A percentile compares a stretch with the other conserved stretches of the same genome.
These are phyloP conservation scores for Aristolochia contorta DNA, from an alignment of 164 flowering plant genomes.

Conservation along the genomic window DNA sequence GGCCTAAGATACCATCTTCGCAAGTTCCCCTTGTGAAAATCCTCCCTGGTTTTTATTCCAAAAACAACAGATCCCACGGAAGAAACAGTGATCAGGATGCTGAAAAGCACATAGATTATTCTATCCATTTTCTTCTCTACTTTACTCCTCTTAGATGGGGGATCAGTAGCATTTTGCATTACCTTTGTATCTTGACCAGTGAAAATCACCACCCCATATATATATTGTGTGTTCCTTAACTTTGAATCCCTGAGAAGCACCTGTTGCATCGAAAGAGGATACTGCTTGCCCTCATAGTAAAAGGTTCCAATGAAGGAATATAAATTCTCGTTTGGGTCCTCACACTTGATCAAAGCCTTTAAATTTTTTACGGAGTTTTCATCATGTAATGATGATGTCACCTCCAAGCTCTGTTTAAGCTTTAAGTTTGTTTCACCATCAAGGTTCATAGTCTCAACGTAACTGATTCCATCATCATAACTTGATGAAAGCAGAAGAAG, in stretches of 20 bases:
- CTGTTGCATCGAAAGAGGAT: conserved; percentile 63
- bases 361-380: conserved; percentile 40
- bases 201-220: conserved; percentile 73
- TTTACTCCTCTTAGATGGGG: conserved; percentile 86
- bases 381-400: conserved; percentile 36
- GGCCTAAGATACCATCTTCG: conserved; percentile 87
- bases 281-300: conserved; percentile 23
- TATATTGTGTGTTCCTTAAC: conserved; percentile 63
- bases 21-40: conserved; percentile 28
- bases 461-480: conserved; percentile 73
- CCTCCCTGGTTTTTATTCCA: conserved; percentile 46
- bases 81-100: conserved; percentile 46
- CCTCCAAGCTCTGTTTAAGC: conserved; percentile 56
- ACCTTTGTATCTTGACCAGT: conserved; percentile 92
- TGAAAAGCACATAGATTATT: conserved; percentile 63
- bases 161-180: conserved; percentile 76
- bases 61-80: conserved; percentile 60
- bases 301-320: conserved; percentile 72
- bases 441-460: conserved; percentile 84
- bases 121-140: conserved; percentile 79
- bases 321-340: conserved; percentile 85
- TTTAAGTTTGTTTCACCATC: conserved; percentile 92
- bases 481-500: conserved; percentile 67
- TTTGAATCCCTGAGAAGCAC: conserved; percentile 83
- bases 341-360: conserved; percentile 61